Percentiles rank a stretch among this genome's conserved stretches.
phyloP scores from a whole-genome alignment of 2,329 filamentous ascomycete genomes.

The Penicillium sp. region DNA sequence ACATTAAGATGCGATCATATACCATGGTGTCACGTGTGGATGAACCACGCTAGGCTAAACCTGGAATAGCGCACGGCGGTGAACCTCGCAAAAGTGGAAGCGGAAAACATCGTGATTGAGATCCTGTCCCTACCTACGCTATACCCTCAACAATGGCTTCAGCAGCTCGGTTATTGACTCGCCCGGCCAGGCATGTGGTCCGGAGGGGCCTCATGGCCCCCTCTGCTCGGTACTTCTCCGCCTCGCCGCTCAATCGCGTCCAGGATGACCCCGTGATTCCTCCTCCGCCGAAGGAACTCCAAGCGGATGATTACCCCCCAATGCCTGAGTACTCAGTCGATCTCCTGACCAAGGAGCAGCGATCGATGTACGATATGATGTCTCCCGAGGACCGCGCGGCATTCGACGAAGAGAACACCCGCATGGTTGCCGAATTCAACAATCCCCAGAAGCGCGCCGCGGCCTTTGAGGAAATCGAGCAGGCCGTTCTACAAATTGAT shows the following conservation, averaged over 20 bases:
- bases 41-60: background rate
- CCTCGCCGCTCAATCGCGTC: conserved; percentile 34
- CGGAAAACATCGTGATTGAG: conserved; percentile 24
- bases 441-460: conserved; percentile 31
- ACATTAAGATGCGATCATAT: background rate
- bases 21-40: conserved; percentile 2
- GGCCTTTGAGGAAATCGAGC: conserved; percentile 35
- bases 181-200: conserved; percentile 34
- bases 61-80: conserved; percentile 6
- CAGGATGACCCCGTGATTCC: conserved; percentile 36
- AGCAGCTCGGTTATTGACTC: conserved; percentile 40
- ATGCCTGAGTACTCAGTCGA: conserved; percentile 41
- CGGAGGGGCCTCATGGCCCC: conserved; percentile 31
- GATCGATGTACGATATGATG: conserved; percentile 42
- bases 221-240: conserved; percentile 36
- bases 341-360: conserved; percentile 33
- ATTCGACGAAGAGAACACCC: conserved; percentile 39
- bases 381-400: conserved; percentile 37
- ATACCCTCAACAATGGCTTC: conserved; percentile 40
- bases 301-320: conserved; percentile 30
- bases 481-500: conserved; percentile 33
- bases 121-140: conserved; percentile 12
- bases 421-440: conserved; percentile 41
- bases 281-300: conserved; percentile 30
- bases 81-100: conserved; percentile 19